Base-by-base conservation (phyloP, 106 monocot genomes). In the Allium fistulosum region DNA sequence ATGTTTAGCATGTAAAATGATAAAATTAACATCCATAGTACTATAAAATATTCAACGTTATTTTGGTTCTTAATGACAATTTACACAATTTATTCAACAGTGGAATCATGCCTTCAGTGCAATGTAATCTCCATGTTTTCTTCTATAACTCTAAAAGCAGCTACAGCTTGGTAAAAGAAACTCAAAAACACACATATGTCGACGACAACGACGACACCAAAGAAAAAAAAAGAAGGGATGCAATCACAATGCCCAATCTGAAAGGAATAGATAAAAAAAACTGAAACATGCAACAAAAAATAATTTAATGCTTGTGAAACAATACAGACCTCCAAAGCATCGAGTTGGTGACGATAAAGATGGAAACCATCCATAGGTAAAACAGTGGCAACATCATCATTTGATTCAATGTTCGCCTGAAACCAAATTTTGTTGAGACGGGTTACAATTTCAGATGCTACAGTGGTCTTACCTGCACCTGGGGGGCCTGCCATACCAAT, bases 301-400 rank as follows among this genome's bases (percentile, higher is more conserved):
- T 12, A 62, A 62, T 26, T 37, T 37, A 2, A 37, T 5, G 37
- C 37, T 37, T 37, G 3, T 9, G 17, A 13, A 64, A 62, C 10
- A 51, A 64, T 59, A 52, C 76, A 58, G 59, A 90, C 97, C 88
- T 97, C 89, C 97, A 92, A 90, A 48, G 76, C 81, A 68, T 92
- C 87, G 15, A 97, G 80, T 65, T 97, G 92, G 73, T 88, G 87
- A 27, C 87, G 87, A 58, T 97, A 92, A 16, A 97, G 81, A 78
- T 97, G 97, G 72, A 97, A 97, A 61, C 97, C 97, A 79, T 97
- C 97, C 97, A 97, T 97, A 1, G 97, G 97, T 77, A 97, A 80
- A 26, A 84, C 75, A 46, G 77, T 79, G 17, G 85, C 92, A 71
- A 97, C 53, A 69, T 80, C 82, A 69, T 64, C 68, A 61, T 69